Evolutionary conservation across 2,329 filamentous ascomycete genomes (phyloP), one percentile per base, ranked within the genome.

Genomic region (Geoglossum cookeanum): DNA sequence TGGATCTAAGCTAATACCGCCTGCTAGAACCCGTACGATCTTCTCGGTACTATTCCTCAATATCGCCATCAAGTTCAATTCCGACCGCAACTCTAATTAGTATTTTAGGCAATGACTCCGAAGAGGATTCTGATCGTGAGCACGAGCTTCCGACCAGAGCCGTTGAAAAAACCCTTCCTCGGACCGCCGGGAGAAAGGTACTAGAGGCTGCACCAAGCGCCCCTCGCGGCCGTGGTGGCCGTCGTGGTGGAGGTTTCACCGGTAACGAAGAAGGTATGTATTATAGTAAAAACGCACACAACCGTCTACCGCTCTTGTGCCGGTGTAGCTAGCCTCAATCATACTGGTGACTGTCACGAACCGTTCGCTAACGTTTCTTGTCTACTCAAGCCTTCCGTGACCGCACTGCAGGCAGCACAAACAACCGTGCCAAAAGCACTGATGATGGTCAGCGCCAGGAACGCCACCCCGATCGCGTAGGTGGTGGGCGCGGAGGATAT

Each of bases 1-100:
- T 57, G 54, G 35, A 57, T 60, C 4, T 6, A 9, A 45, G 22
- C 42, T 45, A 45, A 45, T 58, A 55, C 64, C 62, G 63, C 64
- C 5, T 9, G 13, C 35, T 68, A 97, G 92, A 98, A 98, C 81
- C 84, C 87, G 70, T 97, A 87, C 81, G 91, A 92, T 81, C 84
- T 94, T 78, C 88, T 98, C 80, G 91, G 92, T 97, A 94, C 37
- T 56, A n/a, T 3, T 17, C n/a, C 17, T 7, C 15, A 58, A 52
- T 55, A 56, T 56, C 29, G 30, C 13, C 64, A 39, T 27, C n/a
- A 22, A 55, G 22, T 55, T 3, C 29, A 17, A 17, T 37, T 3
- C n/a, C 32, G 30, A 33, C 49, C 9, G 29, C 49, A n/a, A 7
- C 29, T 35, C 30, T 53, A 37, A 53, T 15, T 37, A 30, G 27